Conservation (phyloP, 768 basidiomycete genomes). For the Sporobolomyces phaffii region DNA sequence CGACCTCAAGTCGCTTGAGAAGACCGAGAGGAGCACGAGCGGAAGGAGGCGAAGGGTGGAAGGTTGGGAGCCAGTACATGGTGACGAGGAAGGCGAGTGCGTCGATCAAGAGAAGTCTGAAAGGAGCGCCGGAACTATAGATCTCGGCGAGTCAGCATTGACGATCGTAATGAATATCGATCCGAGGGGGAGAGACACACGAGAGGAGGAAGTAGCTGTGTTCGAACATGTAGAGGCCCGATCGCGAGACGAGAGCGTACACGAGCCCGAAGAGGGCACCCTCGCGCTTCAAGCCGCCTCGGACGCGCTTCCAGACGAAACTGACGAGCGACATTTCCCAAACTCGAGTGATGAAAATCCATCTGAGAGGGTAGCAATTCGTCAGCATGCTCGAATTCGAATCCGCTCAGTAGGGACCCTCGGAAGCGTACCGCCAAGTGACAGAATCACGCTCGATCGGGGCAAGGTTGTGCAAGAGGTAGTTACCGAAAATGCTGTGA, state of each 20-base stretch:
- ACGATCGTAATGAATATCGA: neutral
- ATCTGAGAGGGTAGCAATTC: too few relatives aligned
- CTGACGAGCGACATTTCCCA: slow-evolving; percentile 20
- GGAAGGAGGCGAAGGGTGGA: slow-evolving; percentile 21
- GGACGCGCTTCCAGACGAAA: slow-evolving; percentile 13
- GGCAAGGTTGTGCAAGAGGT: slow-evolving; percentile 26
- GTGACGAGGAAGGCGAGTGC: slow-evolving; percentile 16
- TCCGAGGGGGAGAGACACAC: neutral
- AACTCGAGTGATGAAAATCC: slow-evolving; percentile 16
- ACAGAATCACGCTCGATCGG: slow-evolving; percentile 31
- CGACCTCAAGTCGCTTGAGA: neutral
- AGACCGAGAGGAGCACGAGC: slow-evolving; percentile 11
- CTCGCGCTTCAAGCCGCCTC: slow-evolving; percentile 8
- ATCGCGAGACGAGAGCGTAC: slow-evolving; percentile 22
- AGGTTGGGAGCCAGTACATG: slow-evolving; percentile 22
- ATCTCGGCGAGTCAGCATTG: too few relatives aligned
- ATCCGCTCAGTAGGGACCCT: too few relatives aligned
- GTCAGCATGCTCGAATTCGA: too few relatives aligned
- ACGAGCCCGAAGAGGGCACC: slow-evolving; percentile 31
- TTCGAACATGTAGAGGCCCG: slow-evolving; percentile 34
- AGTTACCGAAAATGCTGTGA: slow-evolving; percentile 21
- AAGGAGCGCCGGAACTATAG: slow-evolving; percentile 8
- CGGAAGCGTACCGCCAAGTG: too few relatives aligned
- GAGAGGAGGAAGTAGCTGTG: slow-evolving; percentile 36
- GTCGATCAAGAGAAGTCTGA: slow-evolving; percentile 31